Evolutionary conservation across 2,329 filamentous ascomycete species (phyloP).

Genomic region (Pseudogymnoascus sp.): DNA sequence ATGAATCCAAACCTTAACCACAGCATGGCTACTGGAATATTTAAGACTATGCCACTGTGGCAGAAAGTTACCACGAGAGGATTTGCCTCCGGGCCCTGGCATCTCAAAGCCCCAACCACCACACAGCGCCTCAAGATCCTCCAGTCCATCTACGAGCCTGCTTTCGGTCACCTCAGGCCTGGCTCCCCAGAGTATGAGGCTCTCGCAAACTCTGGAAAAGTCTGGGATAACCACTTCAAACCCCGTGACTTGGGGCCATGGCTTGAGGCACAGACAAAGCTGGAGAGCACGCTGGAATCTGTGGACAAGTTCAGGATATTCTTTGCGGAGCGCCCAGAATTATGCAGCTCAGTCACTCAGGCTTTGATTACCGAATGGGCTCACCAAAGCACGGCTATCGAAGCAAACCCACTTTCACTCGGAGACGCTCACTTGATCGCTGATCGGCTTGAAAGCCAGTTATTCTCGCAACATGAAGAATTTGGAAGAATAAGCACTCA

Average conservation of each 20-base stretch:
- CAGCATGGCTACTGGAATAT: neutral
- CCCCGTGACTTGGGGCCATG: constrained; percentile 16
- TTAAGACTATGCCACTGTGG: neutral
- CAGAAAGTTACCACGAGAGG: neutral
- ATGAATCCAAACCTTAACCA: neutral
- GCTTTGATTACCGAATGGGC: constrained; percentile 14
- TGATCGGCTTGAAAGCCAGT: constrained; percentile 9
- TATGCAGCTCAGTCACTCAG: constrained; percentile 14
- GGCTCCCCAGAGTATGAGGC: constrained; percentile 16
- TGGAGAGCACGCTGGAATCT: constrained; percentile 8
- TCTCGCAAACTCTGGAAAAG: constrained; percentile 19
- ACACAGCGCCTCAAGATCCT: neutral
- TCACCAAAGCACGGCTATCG: constrained; percentile 23
- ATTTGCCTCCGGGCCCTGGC: neutral
- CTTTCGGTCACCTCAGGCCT: neutral
- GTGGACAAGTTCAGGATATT: constrained; percentile 13
- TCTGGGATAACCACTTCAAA: constrained; percentile 22
- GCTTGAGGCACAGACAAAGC: constrained; percentile 9
- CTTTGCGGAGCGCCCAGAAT: neutral
- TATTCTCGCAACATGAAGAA: constrained; percentile 7
- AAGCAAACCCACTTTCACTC: constrained; percentile 17
- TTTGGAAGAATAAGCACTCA: constrained; percentile 8
- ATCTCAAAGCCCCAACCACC: neutral
- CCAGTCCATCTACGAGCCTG: neutral
- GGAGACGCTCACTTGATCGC: constrained; percentile 14